Base-by-base conservation (phyloP, 768 basidiomycete species). In the Phaeotremella skinneri region DNA sequence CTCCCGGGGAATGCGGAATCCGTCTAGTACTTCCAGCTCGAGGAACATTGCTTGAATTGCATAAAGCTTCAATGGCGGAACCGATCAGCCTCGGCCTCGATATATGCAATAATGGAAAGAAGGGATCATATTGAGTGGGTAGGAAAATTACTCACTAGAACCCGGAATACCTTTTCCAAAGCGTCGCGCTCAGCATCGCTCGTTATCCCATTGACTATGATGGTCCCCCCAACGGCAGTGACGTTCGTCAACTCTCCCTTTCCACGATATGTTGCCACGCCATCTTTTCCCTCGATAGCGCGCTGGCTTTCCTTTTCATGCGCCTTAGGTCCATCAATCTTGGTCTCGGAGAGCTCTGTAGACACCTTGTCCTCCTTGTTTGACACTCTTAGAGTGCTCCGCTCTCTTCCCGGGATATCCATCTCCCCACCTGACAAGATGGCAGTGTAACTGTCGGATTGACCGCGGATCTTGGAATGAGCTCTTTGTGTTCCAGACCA, bases 21-120 rank as follows among this genome's bases (percentile, higher is more conserved):
- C 55, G 43, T 73, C 67, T 0, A 68, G 56, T 2, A 73, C 49
- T 0, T 66, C 64, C 23, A 73, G 62, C 49, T 73, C 72, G n/a
- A 70, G 42, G 9, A 23, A 34, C 61, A 70, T 64, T 9, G 53
- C 57, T 39, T 70, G 67, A 16, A 73, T 61, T 6, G 67, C 64
- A 34, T 62, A 70, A 7, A 73, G 32, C 72, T 73, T 26, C n/a
- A 17, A 48, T 32, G 17, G 20, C 43, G 16, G 54, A 50, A 21
- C 14, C n/a, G n/a, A 29, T 51, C 23, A 41, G n/a, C n/a, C n/a
- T n/a, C n/a, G n/a, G n/a, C n/a, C n/a, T n/a, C n/a, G n/a, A n/a
- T n/a, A n/a, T n/a, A n/a, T n/a, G n/a, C n/a, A n/a, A n/a, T n/a
- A 20, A 21, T 45, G 7, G 43, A 23, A 45, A 45, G 7, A 7